Evolutionary conservation across 768 basidiomycete species (phyloP), one percentile per base, ranked within the genome.

Genomic region (Candolleomyces eurysporus): DNA sequence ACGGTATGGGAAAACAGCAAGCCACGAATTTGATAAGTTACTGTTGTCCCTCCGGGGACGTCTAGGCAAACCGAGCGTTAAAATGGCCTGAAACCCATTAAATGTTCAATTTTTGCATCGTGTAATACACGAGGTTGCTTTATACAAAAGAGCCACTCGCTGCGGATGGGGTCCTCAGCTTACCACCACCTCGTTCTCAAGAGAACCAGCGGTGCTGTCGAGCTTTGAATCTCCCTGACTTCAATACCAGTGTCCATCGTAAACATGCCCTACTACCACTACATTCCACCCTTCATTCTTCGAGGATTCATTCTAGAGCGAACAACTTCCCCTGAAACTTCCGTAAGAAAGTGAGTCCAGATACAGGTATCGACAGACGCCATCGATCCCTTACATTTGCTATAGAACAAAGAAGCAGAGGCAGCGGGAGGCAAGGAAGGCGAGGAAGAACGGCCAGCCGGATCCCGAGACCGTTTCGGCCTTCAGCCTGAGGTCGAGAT

Each of bases 231-330:
- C 45, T 46, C 16, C 13, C 45, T 6, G 17, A 46, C 45, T 46
- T 17, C 45, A 46, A 46, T 46, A 21, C 19, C 45, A 17, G 17
- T 4, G 14, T 46, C 8, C 16, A 46, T 21, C 6, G 16, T 17
- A 46, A 46, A 59, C 32, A 46, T 65, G 13, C 66, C 68, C 39
- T 72, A 69, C 49, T 70, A 73, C 5, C 73, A 75, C 45, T 67
- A 65, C 26, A 69, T 75, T 40, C 73, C 74, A 4, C 57, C 67
- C 4, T 75, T 75, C 55, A 71, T 75, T 49, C 58, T 75, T 4
- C 68, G 72, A 3, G 63, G 66, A 32, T 75, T 72, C 32, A 39
- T 54, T 58, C 59, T 45, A 43, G 57, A 56, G 39, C 48, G 57
- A 9, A 31, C 53, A 30, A 50, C 4, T n/a, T 19, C 19, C 17